These are phyloP conservation scores for Smithsoniella earleae DNA, from an alignment of 163 green algal genomes.

Conservation along the genomic window DNA sequence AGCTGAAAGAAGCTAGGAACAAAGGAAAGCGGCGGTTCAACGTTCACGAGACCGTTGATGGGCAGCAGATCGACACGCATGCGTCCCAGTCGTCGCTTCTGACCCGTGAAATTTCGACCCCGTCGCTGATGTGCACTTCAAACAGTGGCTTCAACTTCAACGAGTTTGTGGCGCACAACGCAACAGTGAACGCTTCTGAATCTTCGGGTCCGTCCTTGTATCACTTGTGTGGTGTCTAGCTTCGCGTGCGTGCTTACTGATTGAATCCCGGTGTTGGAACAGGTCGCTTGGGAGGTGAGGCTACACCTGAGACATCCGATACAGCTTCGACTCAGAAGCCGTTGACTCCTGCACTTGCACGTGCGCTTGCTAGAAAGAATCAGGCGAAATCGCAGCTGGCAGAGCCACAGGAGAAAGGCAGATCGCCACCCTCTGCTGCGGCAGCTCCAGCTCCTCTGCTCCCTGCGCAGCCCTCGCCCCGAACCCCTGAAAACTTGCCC, in stretches of 20 bases:
- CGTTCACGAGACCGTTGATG: constrained; percentile 26
- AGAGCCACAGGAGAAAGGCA: too few species aligned
- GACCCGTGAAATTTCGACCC: background rate
- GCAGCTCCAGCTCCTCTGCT: too few species aligned
- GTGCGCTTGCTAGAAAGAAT: background rate
- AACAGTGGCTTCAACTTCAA: background rate
- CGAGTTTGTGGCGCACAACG: too few species aligned
- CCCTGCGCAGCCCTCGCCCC: too few species aligned
- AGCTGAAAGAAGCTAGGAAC: constrained; percentile 8
- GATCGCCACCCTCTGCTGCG: background rate
- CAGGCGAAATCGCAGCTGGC: background rate
- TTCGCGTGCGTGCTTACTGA: too few species aligned
- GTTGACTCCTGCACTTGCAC: background rate
- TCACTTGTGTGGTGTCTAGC: too few species aligned
- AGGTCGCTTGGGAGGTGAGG: too few species aligned
- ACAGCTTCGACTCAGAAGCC: background rate
- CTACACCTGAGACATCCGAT: background rate
- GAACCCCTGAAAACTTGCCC: too few species aligned
- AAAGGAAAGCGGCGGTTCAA: constrained; percentile 27
- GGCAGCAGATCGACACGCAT: constrained; percentile 3
- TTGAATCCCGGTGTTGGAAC: too few species aligned
- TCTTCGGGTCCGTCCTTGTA: too few species aligned
- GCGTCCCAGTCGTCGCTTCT: background rate
- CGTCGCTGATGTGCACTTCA: background rate
- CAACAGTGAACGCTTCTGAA: too few species aligned